Evolutionary conservation across 2,329 filamentous ascomycete genomes (phyloP).

Genomic region (Beauveria sp.): DNA sequence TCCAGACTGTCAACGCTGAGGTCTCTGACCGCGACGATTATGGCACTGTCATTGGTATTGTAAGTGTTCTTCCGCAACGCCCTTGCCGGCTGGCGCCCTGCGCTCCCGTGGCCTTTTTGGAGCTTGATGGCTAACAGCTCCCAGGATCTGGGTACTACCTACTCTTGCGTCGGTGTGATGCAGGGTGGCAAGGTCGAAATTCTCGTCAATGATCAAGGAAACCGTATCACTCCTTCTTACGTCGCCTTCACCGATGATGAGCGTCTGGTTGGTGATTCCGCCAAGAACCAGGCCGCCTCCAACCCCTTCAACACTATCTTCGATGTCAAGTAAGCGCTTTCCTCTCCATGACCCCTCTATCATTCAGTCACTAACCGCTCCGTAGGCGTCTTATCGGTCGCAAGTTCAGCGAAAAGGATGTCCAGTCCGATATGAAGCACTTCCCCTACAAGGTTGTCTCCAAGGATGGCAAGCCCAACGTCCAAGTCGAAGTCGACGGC

Average conservation of each 20-base stretch:
- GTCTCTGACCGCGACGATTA: conserved; percentile 70
- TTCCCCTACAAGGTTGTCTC: conserved; percentile 92
- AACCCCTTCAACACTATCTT: conserved; percentile 73
- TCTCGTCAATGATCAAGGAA: conserved; percentile 92
- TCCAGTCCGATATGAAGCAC: conserved; percentile 93
- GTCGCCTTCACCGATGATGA: conserved; percentile 97
- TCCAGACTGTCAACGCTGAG: conserved; percentile 56
- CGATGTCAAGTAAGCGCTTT: conserved; percentile 67
- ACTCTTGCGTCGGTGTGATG: conserved; percentile 91
- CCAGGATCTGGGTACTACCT: conserved; percentile 78
- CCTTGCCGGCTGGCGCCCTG: not conserved
- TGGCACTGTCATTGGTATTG: conserved; percentile 91
- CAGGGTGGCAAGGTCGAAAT: conserved; percentile 93
- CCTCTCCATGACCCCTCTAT: not conserved
- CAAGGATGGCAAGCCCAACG: conserved; percentile 83
- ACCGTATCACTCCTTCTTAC: conserved; percentile 92
- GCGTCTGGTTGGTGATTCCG: conserved; percentile 92
- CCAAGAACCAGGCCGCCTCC: conserved; percentile 86
- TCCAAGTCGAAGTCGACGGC: conserved; percentile 65
- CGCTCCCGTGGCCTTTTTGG: not conserved
- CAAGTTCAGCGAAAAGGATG: conserved; percentile 75
- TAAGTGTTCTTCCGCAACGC: conserved; percentile 26
- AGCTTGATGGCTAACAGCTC: conserved; percentile 16
- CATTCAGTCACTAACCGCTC: conserved; percentile 15
- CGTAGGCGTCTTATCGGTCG: conserved; percentile 73